These are phyloP conservation scores for Mycena olivaceomarginata DNA, from an alignment of 768 basidiomycete species.

Conservation along the genomic window DNA sequence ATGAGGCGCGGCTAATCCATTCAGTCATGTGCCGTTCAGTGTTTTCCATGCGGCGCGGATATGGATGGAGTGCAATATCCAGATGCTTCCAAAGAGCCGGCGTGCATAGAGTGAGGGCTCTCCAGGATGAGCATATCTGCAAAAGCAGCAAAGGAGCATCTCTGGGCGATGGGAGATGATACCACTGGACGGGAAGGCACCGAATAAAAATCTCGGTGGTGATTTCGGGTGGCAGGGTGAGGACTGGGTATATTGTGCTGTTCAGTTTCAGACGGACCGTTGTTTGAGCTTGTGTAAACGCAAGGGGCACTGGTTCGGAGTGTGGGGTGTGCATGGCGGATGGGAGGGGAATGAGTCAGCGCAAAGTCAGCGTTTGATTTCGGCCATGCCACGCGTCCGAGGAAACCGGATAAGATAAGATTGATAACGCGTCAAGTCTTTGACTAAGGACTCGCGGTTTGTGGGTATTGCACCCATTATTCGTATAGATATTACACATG, in stretches of 20 bases:
- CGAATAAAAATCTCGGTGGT: neutral
- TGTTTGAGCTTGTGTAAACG: too few species aligned
- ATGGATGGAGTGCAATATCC: neutral
- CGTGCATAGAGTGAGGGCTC: neutral
- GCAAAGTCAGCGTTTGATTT: too few species aligned
- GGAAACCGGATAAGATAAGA: too few species aligned
- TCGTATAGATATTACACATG: too few species aligned
- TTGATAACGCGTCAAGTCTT: too few species aligned
- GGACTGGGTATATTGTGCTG: neutral
- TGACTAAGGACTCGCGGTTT: too few species aligned
- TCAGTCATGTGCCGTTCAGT: neutral
- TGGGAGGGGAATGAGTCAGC: too few species aligned
- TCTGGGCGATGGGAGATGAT: neutral
- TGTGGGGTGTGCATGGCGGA: too few species aligned
- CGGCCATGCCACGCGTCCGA: too few species aligned
- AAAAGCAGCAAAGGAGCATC: neutral
- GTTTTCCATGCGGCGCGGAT: neutral
- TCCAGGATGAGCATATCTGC: conserved; percentile 2
- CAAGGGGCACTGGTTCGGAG: too few species aligned
- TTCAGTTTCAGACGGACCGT: neutral
- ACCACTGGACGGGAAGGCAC: neutral
- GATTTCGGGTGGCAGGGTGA: neutral
- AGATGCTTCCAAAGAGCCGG: conserved; percentile 11
- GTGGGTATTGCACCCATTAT: too few species aligned
- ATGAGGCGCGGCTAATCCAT: neutral